Percentiles rank a stretch among this genome's conserved stretches.
Evolutionary conservation across 148 eudicot genomes (phyloP).

Genomic region (Vaccinium corymbosum): DNA sequence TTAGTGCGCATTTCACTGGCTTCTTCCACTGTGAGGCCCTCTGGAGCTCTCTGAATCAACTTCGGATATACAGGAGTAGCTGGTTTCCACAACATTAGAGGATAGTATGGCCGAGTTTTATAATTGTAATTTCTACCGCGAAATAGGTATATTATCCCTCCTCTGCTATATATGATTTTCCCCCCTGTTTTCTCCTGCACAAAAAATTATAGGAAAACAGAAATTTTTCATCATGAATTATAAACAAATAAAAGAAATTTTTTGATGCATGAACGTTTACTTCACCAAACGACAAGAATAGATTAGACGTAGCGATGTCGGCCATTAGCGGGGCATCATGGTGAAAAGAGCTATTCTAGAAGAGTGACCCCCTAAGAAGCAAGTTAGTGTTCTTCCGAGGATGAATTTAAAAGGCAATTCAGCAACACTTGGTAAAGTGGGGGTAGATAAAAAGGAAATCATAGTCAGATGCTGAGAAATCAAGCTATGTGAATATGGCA

Average conservation of each 20-base stretch:
- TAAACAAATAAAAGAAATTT: background rate
- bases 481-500: background rate
- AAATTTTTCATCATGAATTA: background rate
- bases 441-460: background rate
- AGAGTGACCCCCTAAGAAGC: background rate
- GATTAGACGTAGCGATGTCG: background rate
- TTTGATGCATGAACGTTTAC: background rate
- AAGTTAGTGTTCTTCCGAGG: background rate
- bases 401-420: background rate
- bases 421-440: background rate
- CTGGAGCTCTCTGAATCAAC: conserved; percentile 72
- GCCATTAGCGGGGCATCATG: background rate
- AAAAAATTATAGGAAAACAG: conserved; percentile 6
- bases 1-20: conserved; percentile 71
- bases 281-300: background rate
- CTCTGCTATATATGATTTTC: conserved; percentile 65
- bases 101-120: conserved; percentile 73
- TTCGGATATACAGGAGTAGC: conserved; percentile 81
- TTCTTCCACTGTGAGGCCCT: conserved; percentile 80
- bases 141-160: conserved; percentile 78
- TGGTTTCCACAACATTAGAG: conserved; percentile 97
- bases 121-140: conserved; percentile 94
- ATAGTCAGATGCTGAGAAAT: background rate
- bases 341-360: background rate
- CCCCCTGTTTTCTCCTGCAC: conserved; percentile 93